Base-by-base conservation (phyloP, 148 eudicot genomes). In the Limonium bicolor region DNA sequence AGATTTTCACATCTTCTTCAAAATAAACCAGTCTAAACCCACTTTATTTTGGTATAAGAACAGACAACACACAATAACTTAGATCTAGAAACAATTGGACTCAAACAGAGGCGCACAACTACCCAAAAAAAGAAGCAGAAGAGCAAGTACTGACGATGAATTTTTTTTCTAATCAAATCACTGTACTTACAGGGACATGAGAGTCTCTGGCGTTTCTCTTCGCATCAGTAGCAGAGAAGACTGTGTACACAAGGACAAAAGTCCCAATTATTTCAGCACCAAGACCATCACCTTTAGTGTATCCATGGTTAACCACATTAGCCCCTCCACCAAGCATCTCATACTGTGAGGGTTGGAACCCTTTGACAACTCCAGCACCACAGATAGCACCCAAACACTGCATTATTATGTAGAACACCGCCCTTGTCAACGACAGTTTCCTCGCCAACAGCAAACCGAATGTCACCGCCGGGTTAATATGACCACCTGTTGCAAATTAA, bases 401-500 rank as follows among this genome's bases (percentile, higher is more conserved):
- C 90, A 80, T 80, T 51, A 84, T 58, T 31, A 84, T 80, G 79
- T 84, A 84, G 75, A 84, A 84, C 1, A 84, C 10, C 29, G 95
- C 81, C 65, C 95, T 76, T 34, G 90, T 80, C 34, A 84, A 50
- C 26, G 90, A 80, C 20, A 84, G 59, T 55, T 84, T 84, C 64
- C 95, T 84, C 31, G 95, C 95, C 55, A 84, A 49, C 27, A 80
- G 57, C 54, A 84, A 53, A 12, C 95, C 95, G 39, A 84, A 84
- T 41, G 90, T 84, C 62, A 84, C 90, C 11, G 94, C 94, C 55
- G 94, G 94, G 59, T 80, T 84, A 6, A 84, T 84, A 63, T 84
- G 95, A 20, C 95, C 95, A 49, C 95, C 94, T 84, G 84, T 63
- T n/a, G n/a, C n/a, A n/a, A n/a, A n/a, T n/a, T n/a, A n/a, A n/a